A percentile compares a stretch with the other conserved stretches of the same genome.
Evolutionary conservation across 139 green algal genomes (phyloP).

Genomic region (Nannochloris sp.): DNA sequence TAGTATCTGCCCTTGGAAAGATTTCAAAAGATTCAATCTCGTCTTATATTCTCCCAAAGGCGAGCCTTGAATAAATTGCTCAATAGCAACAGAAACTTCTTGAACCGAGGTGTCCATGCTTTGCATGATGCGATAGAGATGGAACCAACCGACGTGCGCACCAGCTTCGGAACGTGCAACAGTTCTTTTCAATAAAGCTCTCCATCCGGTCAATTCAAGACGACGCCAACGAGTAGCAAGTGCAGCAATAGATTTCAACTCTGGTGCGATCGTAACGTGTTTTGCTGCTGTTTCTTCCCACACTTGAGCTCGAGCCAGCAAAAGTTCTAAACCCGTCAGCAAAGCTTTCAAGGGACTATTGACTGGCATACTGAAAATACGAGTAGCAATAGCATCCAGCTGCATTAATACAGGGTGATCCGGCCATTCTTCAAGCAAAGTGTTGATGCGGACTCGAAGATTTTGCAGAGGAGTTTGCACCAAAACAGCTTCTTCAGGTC

Average conservation of each 20-base stretch:
- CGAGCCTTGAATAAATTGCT: slow-evolving; percentile 84
- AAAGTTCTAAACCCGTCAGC: slow-evolving; percentile 89
- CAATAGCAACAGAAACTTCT: slow-evolving; percentile 43
- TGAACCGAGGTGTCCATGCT: slow-evolving; percentile 1
- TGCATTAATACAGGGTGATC: slow-evolving; percentile 81
- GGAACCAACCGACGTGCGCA: slow-evolving; percentile 79
- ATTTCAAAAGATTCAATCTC: slow-evolving; percentile 68
- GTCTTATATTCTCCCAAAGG: slow-evolving; percentile 78
- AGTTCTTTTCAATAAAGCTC: slow-evolving; percentile 43
- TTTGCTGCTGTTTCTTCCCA: slow-evolving; percentile 92
- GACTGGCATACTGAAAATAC: slow-evolving; percentile 67
- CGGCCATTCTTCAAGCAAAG: slow-evolving; percentile 86
- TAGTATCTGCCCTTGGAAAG: slow-evolving; percentile 36
- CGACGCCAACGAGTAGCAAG: slow-evolving; percentile 81
- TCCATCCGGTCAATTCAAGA: slow-evolving; percentile 86
- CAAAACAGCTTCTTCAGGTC: slow-evolving; percentile 62
- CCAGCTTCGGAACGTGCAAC: slow-evolving; percentile 5
- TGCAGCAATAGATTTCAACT: slow-evolving; percentile 55
- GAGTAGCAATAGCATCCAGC: slow-evolving; percentile 66
- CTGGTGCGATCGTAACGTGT: slow-evolving; percentile 65
- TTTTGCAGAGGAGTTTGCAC: slow-evolving; percentile 54
- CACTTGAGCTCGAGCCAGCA: slow-evolving; percentile 74
- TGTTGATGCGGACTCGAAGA: slow-evolving; percentile 43
- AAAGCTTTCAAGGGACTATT: slow-evolving; percentile 66
- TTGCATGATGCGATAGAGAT: slow-evolving; percentile 74